A percentile compares a stretch with the other conserved stretches of the same genome.
These are phyloP conservation scores for Secale cereale DNA, from an alignment of 176 grass and related monocot species.

Conservation along the genomic window DNA sequence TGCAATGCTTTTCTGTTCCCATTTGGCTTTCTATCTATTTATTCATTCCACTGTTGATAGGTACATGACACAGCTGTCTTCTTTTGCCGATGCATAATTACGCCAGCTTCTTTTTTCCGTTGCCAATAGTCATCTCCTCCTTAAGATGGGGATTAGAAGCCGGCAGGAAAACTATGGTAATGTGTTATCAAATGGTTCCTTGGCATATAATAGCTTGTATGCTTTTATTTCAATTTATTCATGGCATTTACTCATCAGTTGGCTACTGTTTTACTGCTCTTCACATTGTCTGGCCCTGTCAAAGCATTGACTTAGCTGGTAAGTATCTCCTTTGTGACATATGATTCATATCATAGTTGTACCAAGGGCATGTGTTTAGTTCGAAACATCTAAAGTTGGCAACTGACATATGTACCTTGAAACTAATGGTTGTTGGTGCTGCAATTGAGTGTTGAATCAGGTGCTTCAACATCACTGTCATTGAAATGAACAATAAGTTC, in stretches of 20 bases:
- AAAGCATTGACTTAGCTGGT: conserved; percentile 89
- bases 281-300: conserved; percentile 87
- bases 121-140: conserved; percentile 93
- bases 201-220: not conserved
- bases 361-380: not conserved
- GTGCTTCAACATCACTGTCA: not conserved
- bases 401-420: not conserved
- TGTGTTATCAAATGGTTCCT: conserved; percentile 16
- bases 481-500: not conserved
- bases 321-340: conserved; percentile 17
- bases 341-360: not conserved
- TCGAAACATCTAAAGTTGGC: not conserved
- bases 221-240: not conserved
- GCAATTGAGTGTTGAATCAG: not conserved
- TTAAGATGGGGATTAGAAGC: conserved; percentile 84
- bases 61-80: not conserved
- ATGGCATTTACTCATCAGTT: conserved; percentile 50
- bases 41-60: not conserved
- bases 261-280: conserved; percentile 78
- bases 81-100: conserved; percentile 64
- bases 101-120: conserved; percentile 85
- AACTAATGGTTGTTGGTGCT: not conserved
- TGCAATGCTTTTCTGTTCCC: not conserved
- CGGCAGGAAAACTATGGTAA: conserved; percentile 86
- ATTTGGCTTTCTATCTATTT: not conserved